A percentile compares a stretch with the other conserved stretches of the same genome.
Evolutionary conservation across 345 rosid species (phyloP).

Genomic region (Sisymbrium altissimum): DNA sequence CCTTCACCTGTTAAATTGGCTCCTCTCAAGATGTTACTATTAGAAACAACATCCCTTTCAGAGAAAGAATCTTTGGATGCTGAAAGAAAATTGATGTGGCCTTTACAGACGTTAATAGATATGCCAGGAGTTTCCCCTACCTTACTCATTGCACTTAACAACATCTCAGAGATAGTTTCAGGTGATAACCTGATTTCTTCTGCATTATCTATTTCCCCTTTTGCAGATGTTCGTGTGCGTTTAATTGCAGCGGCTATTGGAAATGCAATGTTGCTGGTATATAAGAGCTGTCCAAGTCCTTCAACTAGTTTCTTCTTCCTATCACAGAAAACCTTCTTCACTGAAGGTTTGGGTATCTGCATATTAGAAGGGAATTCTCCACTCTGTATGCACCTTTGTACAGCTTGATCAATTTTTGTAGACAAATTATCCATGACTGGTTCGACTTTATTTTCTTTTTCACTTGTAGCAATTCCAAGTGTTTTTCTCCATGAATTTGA

Average conservation of each 20-base stretch:
- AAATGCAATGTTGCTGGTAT: conserved; percentile 79
- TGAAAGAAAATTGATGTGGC: conserved; percentile 73
- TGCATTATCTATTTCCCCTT: conserved; percentile 27
- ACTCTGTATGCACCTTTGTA: conserved; percentile 39
- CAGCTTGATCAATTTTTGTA: conserved; percentile 47
- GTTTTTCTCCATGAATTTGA: conserved; percentile 35
- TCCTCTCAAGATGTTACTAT: conserved; percentile 39
- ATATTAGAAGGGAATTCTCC: conserved; percentile 51
- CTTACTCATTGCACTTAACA: conserved; percentile 45
- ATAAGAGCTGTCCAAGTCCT: conserved; percentile 62
- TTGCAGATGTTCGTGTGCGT: conserved; percentile 31
- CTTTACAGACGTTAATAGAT: conserved; percentile 64
- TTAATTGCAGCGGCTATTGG: conserved; percentile 63
- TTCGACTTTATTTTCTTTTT: conserved; percentile 39
- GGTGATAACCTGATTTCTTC: conserved; percentile 42
- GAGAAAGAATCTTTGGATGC: too few relatives aligned
- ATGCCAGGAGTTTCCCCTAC: conserved; percentile 39
- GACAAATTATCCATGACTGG: conserved; percentile 47
- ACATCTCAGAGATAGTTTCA: conserved; percentile 54
- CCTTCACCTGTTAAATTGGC: conserved; percentile 39
- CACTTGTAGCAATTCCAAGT: conserved; percentile 19
- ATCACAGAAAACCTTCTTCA: conserved; percentile 57
- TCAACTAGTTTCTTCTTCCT: conserved; percentile 62
- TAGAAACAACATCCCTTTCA: conserved; percentile 32
- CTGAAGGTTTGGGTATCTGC: conserved; percentile 61